These are phyloP conservation scores for Schoenoplectus tabernaemontani DNA, from an alignment of 202 grass and related monocot genomes.

Conservation along the genomic window DNA sequence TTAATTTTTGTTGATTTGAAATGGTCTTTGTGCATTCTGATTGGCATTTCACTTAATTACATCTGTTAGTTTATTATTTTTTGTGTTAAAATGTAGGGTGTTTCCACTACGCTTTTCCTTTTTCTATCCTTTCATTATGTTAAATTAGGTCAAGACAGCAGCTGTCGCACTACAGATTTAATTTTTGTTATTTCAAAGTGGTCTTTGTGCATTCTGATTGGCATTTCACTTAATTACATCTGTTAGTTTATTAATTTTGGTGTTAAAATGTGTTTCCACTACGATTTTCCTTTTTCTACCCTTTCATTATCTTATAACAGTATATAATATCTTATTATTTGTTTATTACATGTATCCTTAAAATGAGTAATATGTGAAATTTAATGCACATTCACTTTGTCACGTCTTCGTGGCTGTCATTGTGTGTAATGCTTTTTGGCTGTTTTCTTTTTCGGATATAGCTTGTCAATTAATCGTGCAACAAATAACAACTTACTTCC, in stretches of 20 bases:
- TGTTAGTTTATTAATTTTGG: too few relatives aligned
- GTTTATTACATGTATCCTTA: conserved; percentile 4
- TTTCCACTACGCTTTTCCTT: not conserved
- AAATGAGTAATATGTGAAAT: not conserved
- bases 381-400: not conserved
- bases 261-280: too few relatives aligned
- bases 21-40: not conserved
- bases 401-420: not conserved
- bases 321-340: not conserved
- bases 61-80: not conserved
- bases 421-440: not conserved
- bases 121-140: not conserved
- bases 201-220: too few relatives aligned
- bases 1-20: not conserved
- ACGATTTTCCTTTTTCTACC: not conserved
- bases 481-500: conserved; percentile 28
- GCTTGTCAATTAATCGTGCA: not conserved
- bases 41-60: not conserved
- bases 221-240: too few relatives aligned
- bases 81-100: not conserved
- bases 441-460: not conserved
- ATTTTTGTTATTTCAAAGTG: too few relatives aligned
- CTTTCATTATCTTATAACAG: not conserved
- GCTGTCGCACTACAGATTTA: too few relatives aligned
- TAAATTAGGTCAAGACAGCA: too few relatives aligned